These are phyloP conservation scores for Talaromyces sp. DNA, from an alignment of 2,329 filamentous ascomycete genomes.

Conservation along the genomic window DNA sequence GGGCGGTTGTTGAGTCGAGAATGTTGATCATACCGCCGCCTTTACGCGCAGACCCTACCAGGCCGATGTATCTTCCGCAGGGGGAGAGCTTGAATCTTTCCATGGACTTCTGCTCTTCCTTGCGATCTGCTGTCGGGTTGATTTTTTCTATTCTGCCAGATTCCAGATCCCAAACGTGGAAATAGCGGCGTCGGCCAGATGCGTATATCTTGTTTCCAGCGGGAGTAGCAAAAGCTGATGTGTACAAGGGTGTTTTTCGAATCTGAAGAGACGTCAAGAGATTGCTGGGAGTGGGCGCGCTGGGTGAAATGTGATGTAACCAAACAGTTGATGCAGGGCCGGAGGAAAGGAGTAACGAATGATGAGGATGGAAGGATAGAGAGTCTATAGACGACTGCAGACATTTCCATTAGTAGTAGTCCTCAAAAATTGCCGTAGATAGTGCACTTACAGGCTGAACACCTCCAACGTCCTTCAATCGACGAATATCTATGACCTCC, in stretches of 20 bases:
- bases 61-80: constrained; percentile 77
- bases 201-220: constrained; percentile 78
- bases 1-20: constrained; percentile 71
- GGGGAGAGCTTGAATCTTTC: constrained; percentile 85
- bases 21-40: constrained; percentile 87
- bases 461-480: constrained; percentile 78
- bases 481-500: constrained; percentile 85
- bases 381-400: constrained; percentile 67
- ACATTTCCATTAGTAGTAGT: constrained; percentile 14
- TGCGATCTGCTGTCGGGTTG: constrained; percentile 63
- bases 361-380: constrained; percentile 82
- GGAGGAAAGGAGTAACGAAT: constrained; percentile 84
- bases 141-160: constrained; percentile 81
- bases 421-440: no score
- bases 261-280: constrained; percentile 86
- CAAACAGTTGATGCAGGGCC: constrained; percentile 81
- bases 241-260: constrained; percentile 75
- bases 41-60: constrained; percentile 75
- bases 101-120: constrained; percentile 83
- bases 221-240: constrained; percentile 73
- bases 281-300: constrained; percentile 76
- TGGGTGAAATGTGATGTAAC: constrained; percentile 81
- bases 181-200: constrained; percentile 81
- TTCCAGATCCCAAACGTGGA: constrained; percentile 88
- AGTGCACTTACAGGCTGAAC: constrained; percentile 58